These are phyloP conservation scores for Furculomyces boomerangus DNA, from an alignment of 371 early-diverging fungal genomes.

Conservation along the genomic window DNA sequence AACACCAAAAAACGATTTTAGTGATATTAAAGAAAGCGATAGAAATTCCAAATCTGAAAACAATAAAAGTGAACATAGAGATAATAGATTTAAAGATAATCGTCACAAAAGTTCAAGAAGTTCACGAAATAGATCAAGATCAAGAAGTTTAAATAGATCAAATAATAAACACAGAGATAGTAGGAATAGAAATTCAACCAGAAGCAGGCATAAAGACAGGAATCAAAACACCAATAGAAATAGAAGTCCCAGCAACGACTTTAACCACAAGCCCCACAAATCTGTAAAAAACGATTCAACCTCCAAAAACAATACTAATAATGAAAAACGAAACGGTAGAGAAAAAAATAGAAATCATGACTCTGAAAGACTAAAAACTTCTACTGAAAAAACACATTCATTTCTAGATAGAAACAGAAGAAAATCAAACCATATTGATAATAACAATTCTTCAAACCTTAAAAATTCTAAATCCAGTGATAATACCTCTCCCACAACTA, in stretches of 20 bases:
- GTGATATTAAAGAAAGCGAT: not conserved
- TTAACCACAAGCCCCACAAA: no score
- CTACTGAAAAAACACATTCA: no score
- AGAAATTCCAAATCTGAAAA: no score
- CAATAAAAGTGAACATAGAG: conserved; percentile 9
- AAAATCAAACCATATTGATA: no score
- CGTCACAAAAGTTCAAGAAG: conserved; percentile 5
- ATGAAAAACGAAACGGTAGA: not conserved
- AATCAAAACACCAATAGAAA: conserved; percentile 4
- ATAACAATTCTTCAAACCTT: no score
- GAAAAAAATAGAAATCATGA: not conserved
- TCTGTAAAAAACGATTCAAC: no score
- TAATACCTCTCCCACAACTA: no score
- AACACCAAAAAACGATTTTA: not conserved
- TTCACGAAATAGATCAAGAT: conserved; percentile 4
- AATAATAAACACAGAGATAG: conserved; percentile 5
- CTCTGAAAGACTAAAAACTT: no score
- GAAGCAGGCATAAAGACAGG: not conserved
- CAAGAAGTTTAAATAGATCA: conserved; percentile 6
- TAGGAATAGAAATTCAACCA: conserved; percentile 4
- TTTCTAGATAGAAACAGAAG: no score
- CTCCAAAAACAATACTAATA: not conserved
- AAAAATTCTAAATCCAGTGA: no score
- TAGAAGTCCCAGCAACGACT: no score
- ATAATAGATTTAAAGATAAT: not conserved